Conservation (phyloP, 768 basidiomycete genomes). For the Pleurotus tuber-regium region DNA sequence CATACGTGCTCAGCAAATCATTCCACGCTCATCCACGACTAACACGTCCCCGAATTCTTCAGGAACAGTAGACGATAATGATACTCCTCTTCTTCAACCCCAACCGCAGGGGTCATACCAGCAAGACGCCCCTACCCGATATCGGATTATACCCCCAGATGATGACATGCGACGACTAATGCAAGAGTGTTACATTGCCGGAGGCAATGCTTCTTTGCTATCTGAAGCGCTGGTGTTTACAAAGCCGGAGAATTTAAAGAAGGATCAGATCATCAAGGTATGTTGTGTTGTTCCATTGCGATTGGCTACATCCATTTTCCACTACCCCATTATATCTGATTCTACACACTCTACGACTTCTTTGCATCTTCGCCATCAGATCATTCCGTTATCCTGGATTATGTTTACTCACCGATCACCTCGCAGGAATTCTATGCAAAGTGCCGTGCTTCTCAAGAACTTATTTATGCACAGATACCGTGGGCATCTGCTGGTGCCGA, state of each 20-base stretch:
- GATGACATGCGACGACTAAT: conserved; percentile 83
- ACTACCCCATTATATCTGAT: background rate
- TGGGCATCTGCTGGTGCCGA: conserved; percentile 88
- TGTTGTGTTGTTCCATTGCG: conserved; percentile 24
- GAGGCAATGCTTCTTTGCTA: conserved; percentile 75
- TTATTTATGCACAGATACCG: conserved; percentile 82
- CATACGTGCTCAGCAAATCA: too few relatives aligned
- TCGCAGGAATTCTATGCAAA: conserved; percentile 78
- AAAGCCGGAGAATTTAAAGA: conserved; percentile 66
- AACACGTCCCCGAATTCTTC: too few relatives aligned
- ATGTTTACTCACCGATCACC: conserved; percentile 2
- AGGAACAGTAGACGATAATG: too few relatives aligned
- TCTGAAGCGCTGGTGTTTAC: conserved; percentile 66
- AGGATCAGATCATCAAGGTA: conserved; percentile 66
- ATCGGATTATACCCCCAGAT: conserved; percentile 63
- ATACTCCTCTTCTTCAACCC: conserved; percentile 51
- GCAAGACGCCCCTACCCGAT: conserved; percentile 34
- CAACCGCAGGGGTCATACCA: conserved; percentile 35
- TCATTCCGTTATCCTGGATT: background rate
- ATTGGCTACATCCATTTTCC: background rate
- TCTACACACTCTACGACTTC: background rate
- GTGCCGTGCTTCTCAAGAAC: conserved; percentile 79
- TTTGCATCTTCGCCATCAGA: background rate
- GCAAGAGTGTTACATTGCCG: conserved; percentile 82
- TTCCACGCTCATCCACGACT: too few relatives aligned